Evolutionary conservation across 129 eudicot species (phyloP).

Genomic region (Solidago caesia): DNA sequence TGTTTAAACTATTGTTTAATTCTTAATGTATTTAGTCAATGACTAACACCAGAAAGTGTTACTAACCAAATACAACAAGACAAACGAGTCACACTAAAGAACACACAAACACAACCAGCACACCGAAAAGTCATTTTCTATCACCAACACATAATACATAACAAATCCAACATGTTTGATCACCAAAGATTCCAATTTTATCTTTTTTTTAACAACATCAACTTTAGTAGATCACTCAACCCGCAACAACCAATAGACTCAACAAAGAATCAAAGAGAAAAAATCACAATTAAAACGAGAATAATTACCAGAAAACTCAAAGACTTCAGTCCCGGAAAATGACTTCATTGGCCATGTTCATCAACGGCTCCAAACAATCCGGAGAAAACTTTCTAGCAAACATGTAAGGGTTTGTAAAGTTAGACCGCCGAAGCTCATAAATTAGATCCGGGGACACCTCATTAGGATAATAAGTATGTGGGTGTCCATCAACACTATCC

Average conservation of each 20-base stretch:
- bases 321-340: constrained; percentile 64
- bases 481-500: constrained; percentile 73
- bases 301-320: constrained; percentile 20
- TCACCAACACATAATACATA: constrained; percentile 22
- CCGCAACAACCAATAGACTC: background rate
- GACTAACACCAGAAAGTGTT: constrained; percentile 13
- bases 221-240: background rate
- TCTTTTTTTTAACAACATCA: constrained; percentile 11
- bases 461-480: constrained; percentile 59
- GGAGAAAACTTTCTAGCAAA: constrained; percentile 89
- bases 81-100: constrained; percentile 31
- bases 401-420: constrained; percentile 59
- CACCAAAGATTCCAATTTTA: constrained; percentile 11
- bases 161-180: constrained; percentile 30
- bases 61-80: constrained; percentile 33
- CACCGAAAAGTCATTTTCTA: constrained; percentile 36
- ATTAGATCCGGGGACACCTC: constrained; percentile 71
- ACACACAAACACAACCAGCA: constrained; percentile 25
- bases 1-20: background rate
- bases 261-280: background rate
- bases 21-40: constrained; percentile 14
- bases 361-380: constrained; percentile 70
- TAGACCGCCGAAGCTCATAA: constrained; percentile 55
- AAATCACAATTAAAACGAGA: background rate
- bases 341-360: constrained; percentile 64